A percentile compares a stretch with the other conserved stretches of the same genome.
These are phyloP conservation scores for Eucalyptus regnans DNA, from an alignment of 345 rosid genomes.

Conservation along the genomic window DNA sequence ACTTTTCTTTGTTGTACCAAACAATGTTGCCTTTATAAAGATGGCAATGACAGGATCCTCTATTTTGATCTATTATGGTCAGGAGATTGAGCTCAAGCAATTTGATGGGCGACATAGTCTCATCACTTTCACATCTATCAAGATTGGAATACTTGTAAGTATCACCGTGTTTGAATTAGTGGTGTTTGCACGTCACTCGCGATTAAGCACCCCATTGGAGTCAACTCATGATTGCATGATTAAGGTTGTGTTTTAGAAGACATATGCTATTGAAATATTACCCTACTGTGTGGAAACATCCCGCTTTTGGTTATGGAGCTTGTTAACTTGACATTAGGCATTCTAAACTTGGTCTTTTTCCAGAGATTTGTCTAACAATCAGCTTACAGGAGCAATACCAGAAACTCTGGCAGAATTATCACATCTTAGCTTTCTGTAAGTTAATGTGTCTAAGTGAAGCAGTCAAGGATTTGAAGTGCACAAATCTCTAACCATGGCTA, in stretches of 20 bases:
- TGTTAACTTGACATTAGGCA: not conserved
- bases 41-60: not conserved
- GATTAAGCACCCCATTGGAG: not conserved
- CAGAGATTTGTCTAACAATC: constrained; percentile 59
- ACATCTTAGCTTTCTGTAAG: constrained; percentile 35
- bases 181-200: fast-evolving
- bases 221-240: not conserved
- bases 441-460: not conserved
- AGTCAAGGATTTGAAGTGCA: not conserved
- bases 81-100: not conserved
- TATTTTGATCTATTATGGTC: not conserved
- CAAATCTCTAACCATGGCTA: fast-evolving
- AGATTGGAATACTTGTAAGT: not conserved
- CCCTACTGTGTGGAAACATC: not conserved
- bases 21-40: not conserved
- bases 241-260: not conserved
- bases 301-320: not conserved
- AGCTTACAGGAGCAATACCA: constrained; percentile 37
- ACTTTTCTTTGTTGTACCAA: not conserved
- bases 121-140: not conserved
- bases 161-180: not conserved
- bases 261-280: too few species aligned
- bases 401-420: constrained; percentile 8
- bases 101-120: not conserved
- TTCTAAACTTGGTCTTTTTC: not conserved